Conservation (phyloP, 23 red algal genomes). For the Pyropia yezoensis region DNA sequence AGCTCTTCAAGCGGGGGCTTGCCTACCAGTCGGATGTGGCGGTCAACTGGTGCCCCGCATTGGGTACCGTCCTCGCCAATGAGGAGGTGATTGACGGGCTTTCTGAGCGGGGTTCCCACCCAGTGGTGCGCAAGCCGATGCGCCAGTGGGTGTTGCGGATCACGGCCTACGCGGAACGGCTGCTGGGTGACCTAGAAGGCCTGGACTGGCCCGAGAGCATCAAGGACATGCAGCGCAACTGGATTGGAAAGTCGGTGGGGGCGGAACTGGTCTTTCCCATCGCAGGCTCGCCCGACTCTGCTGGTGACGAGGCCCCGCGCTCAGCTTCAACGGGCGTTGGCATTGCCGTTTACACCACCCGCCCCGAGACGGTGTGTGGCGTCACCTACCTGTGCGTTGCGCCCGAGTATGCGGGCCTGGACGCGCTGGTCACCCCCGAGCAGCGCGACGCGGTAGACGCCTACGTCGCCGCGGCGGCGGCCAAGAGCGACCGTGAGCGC, state of each 20-base stretch:
- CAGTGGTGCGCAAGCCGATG: constrained; percentile 90
- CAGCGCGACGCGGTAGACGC: constrained; percentile 35
- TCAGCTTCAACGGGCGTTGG: not conserved
- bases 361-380: constrained; percentile 88
- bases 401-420: constrained; percentile 71
- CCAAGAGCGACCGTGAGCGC: constrained; percentile 70
- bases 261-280: constrained; percentile 57
- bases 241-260: constrained; percentile 87
- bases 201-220: constrained; percentile 99
- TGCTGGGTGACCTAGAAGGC: constrained; percentile 75
- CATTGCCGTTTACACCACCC: constrained; percentile 73
- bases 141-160: constrained; percentile 95
- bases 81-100: constrained; percentile 98
- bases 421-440: constrained; percentile 21
- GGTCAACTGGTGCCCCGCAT: constrained; percentile 96
- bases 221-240: constrained; percentile 97
- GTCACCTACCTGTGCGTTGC: constrained; percentile 81
- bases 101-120: constrained; percentile 79
- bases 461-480: constrained; percentile 48
- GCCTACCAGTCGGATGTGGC: constrained; percentile 95
- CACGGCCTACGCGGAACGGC: constrained; percentile 88
- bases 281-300: not conserved
- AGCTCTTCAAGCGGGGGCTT: constrained; percentile 90
- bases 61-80: constrained; percentile 97
- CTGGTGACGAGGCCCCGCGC: not conserved